Percentiles rank a stretch among this genome's conserved stretches.
Evolutionary conservation across 2,329 filamentous ascomycete genomes (phyloP).

Genomic region (Tolypocladium ovalisporum): DNA sequence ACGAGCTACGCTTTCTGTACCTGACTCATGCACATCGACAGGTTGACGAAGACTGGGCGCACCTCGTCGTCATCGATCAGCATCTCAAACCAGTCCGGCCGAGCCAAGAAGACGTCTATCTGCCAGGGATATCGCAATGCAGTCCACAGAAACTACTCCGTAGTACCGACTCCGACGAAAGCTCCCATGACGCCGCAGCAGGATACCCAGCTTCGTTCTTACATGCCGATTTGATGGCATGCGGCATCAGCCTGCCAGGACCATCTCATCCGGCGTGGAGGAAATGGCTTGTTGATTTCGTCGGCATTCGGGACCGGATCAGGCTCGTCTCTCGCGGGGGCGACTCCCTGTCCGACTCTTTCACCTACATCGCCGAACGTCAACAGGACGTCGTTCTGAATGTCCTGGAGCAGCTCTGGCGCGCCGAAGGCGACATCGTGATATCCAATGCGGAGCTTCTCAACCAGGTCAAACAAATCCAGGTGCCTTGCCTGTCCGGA

Average conservation of each 20-base stretch:
- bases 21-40: not conserved
- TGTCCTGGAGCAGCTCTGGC: slow-evolving; percentile 3
- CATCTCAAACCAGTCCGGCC: not conserved
- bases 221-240: not conserved
- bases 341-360: not conserved
- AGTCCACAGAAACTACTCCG: not conserved
- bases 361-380: not conserved
- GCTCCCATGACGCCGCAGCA: not conserved
- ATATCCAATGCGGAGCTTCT: not conserved
- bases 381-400: not conserved
- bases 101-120: not conserved
- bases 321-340: not conserved
- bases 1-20: not conserved
- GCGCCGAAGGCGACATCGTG: not conserved
- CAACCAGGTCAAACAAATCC: not conserved
- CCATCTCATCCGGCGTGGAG: not conserved
- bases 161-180: not conserved
- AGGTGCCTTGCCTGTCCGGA: slow-evolving; percentile 2
- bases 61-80: not conserved
- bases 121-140: not conserved
- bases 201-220: not conserved
- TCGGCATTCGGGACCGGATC: slow-evolving; percentile 1
- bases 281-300: not conserved
- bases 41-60: not conserved
- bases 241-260: not conserved